Evolutionary conservation across 2,329 filamentous ascomycete genomes (phyloP).

Genomic region (Aspergillus flavus): DNA sequence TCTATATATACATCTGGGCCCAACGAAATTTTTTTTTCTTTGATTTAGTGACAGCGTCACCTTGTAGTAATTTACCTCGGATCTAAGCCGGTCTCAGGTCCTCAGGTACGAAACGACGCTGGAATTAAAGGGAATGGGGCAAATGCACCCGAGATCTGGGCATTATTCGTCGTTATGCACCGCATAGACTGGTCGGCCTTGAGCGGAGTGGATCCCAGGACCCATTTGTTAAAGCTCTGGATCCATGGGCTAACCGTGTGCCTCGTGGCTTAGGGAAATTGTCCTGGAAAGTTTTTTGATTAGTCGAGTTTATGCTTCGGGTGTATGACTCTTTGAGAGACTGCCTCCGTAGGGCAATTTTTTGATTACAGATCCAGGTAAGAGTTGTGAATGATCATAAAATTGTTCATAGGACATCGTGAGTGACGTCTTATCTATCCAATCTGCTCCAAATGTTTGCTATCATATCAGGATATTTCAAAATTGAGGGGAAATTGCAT

Average conservation of each 20-base stretch:
- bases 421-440: neutral
- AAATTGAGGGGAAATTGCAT: neutral
- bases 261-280: conserved; percentile 14
- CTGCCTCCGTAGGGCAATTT: neutral
- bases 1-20: conserved; percentile 8
- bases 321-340: neutral
- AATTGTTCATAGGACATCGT: neutral
- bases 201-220: conserved; percentile 15
- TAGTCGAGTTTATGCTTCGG: conserved; percentile 1
- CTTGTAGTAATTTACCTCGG: conserved; percentile 10
- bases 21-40: conserved; percentile 4
- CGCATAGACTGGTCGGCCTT: conserved; percentile 11
- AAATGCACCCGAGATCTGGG: conserved; percentile 9
- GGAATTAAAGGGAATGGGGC: conserved; percentile 2
- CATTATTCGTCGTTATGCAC: conserved; percentile 18
- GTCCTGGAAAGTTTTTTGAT: conserved; percentile 3
- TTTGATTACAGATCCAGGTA: neutral
- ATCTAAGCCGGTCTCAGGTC: conserved; percentile 4
- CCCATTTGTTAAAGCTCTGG: conserved; percentile 6
- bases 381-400: neutral
- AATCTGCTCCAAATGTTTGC: no score
- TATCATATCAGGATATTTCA: neutral
- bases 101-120: neutral
- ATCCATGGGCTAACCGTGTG: conserved; percentile 12
- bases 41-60: conserved; percentile 6